Evolutionary conservation across 176 grass and related monocot species (phyloP).

Genomic region (Phoenix roebelenii): DNA sequence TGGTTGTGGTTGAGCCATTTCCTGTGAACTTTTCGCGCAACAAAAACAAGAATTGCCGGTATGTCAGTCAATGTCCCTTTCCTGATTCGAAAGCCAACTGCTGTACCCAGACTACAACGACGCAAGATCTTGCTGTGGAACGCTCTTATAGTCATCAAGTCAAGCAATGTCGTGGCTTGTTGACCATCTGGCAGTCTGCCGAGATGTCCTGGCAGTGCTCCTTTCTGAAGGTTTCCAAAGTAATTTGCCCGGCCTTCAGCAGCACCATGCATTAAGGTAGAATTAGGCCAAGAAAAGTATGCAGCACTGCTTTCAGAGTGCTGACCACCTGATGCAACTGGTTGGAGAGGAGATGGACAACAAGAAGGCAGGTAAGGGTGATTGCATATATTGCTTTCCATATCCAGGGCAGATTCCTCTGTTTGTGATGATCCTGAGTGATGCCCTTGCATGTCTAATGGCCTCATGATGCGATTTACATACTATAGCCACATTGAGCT

Average conservation of each 20-base stretch:
- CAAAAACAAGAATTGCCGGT: constrained; percentile 87
- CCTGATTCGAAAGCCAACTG: constrained; percentile 86
- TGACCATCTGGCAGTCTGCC: constrained; percentile 63
- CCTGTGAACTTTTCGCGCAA: constrained; percentile 83
- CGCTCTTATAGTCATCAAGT: constrained; percentile 96
- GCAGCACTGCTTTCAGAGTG: constrained; percentile 68
- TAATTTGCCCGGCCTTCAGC: constrained; percentile 97
- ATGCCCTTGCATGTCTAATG: constrained; percentile 36
- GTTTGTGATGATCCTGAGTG: constrained; percentile 46
- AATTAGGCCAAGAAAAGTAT: constrained; percentile 96
- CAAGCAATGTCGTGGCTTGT: constrained; percentile 89
- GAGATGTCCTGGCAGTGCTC: constrained; percentile 62
- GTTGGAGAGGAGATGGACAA: constrained; percentile 65
- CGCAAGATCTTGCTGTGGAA: constrained; percentile 96
- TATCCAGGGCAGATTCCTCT: constrained; percentile 61
- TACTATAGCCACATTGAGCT: constrained; percentile 9
- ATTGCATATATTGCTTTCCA: constrained; percentile 48
- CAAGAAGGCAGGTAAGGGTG: constrained; percentile 29
- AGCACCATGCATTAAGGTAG: constrained; percentile 67
- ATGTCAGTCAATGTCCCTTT: constrained; percentile 73
- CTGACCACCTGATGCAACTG: constrained; percentile 62
- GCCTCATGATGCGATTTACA: constrained; percentile 39
- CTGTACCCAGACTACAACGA: constrained; percentile 78
- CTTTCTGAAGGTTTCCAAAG: constrained; percentile 96
- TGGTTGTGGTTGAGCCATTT: constrained; percentile 74